Base-by-base conservation (phyloP, 2,329 filamentous ascomycete species). In the Teratosphaeria zuluensis region DNA sequence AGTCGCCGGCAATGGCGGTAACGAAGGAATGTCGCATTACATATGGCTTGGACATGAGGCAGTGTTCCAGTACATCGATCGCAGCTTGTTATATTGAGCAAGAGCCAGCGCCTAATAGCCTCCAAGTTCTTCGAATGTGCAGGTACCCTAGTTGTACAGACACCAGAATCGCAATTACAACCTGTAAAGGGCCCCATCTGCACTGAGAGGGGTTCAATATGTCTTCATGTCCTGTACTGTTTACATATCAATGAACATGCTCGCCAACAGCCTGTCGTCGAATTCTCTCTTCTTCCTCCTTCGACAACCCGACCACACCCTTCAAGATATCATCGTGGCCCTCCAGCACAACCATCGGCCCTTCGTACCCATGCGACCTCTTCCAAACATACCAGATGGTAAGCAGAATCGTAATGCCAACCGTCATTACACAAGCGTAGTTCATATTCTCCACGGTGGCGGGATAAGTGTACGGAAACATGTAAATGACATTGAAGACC, bases 401-500 rank as follows among this genome's bases (percentile, higher is more conserved):
- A 1, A 82, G 73, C 46, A 83, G 74, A 11, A 81, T 71, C 0
- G 78, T 80, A n/a, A 57, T 53, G 16, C 79, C 80, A 12, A 78
- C 80, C 1, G 77, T 78, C 62, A 83, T 78, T 52, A 82, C 65
- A 28, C 51, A 54, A 12, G 56, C 52, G 32, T 58, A 56, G 24
- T 59, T 59, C 57, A 59, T 59, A 4, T 24, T 38, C 12, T 38
- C 42, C 16, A 54, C 54, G 7, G 56, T 42, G 11, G 51, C 48
- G 5, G 57, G 57, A 30, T 55, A 56, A 16, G 32, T 30, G 42
- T 55, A 59, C 38, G 57, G 57, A 51, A 78, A 87, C 66, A 81
- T 48, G 21, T 31, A 53, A 42, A 88, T 82, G 8, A 87, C 79
- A 3, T 83, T 78, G 69, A 84, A 87, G 0, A 80, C 78, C 2